Conservation (phyloP, 2,329 filamentous ascomycete genomes). For the Rhynchosporium agropyri region DNA sequence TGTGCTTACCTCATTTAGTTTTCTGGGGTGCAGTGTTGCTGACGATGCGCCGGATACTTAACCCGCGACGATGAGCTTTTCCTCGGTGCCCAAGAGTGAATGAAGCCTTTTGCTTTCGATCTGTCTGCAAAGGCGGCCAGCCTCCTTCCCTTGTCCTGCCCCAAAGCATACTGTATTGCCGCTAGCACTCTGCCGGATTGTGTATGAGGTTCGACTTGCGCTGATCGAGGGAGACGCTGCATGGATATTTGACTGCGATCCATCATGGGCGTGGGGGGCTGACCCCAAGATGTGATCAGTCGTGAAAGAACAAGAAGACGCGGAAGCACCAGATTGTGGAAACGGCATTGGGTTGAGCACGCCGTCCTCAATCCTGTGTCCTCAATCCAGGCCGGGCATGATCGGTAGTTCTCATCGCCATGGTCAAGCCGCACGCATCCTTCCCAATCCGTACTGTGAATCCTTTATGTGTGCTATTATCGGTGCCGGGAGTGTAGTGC, state of each 20-base stretch:
- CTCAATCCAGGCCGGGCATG: too few relatives aligned
- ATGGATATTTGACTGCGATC: not conserved
- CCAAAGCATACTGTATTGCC: not conserved
- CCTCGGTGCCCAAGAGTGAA: constrained; percentile 88
- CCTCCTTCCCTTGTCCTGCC: constrained; percentile 33
- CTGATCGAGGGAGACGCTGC: not conserved
- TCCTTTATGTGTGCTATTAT: too few relatives aligned
- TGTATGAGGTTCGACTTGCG: not conserved
- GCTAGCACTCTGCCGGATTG: not conserved
- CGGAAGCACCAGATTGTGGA: too few relatives aligned
- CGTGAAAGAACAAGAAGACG: constrained; percentile 50
- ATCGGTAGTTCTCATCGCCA: too few relatives aligned
- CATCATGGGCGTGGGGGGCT: not conserved
- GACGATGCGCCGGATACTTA: constrained; percentile 48
- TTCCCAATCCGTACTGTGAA: too few relatives aligned
- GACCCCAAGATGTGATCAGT: constrained; percentile 67
- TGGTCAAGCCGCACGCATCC: too few relatives aligned
- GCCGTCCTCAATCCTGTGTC: too few relatives aligned
- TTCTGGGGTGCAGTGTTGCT: not conserved
- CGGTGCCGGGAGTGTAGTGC: too few relatives aligned
- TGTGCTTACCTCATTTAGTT: not conserved
- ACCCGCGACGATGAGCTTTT: constrained; percentile 89
- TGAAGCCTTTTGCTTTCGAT: constrained; percentile 64
- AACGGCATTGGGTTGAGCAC: too few relatives aligned
- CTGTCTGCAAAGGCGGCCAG: constrained; percentile 65